Evolutionary conservation across 495 filamentous ascomycete species (phyloP).

Genomic region (Xylaria nigripes): DNA sequence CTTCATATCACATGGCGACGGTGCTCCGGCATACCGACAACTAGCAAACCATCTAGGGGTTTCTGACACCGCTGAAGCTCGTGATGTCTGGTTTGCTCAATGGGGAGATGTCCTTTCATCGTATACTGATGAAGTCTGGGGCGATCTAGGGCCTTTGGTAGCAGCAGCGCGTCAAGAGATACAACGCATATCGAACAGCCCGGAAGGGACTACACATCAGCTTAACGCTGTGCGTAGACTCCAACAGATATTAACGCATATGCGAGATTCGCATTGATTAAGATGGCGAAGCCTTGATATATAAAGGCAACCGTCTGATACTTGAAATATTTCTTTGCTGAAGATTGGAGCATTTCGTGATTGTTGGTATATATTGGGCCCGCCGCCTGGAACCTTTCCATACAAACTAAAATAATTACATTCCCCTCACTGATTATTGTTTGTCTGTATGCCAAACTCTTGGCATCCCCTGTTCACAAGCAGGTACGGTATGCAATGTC

Average conservation of each 20-base stretch:
- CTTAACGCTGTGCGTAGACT: constrained; percentile 18
- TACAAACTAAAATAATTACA: too few relatives aligned
- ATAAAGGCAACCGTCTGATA: not conserved
- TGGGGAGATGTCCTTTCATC: constrained; percentile 57
- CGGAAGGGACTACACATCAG: constrained; percentile 2
- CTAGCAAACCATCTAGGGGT: constrained; percentile 28
- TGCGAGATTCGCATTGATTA: constrained; percentile 7
- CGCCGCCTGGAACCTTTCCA: too few relatives aligned
- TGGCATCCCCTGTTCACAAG: too few relatives aligned
- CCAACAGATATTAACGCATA: constrained; percentile 18
- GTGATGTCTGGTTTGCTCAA: constrained; percentile 40
- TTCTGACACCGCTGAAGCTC: constrained; percentile 31
- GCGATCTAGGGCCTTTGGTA: constrained; percentile 54
- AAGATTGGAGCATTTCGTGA: too few relatives aligned
- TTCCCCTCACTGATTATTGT: too few relatives aligned
- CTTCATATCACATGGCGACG: constrained; percentile 15
- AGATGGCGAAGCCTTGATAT: not conserved
- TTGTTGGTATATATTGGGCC: too few relatives aligned
- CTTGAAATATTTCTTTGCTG: too few relatives aligned
- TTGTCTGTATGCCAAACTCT: too few relatives aligned
- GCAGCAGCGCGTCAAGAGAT: constrained; percentile 56
- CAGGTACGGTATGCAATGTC: too few relatives aligned
- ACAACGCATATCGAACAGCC: constrained; percentile 18
- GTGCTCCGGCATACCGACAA: constrained; percentile 8
- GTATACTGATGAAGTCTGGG: constrained; percentile 76